These are phyloP conservation scores for Amaranthus hypochondriacus DNA, from an alignment of 148 eudicot species.

Conservation along the genomic window DNA sequence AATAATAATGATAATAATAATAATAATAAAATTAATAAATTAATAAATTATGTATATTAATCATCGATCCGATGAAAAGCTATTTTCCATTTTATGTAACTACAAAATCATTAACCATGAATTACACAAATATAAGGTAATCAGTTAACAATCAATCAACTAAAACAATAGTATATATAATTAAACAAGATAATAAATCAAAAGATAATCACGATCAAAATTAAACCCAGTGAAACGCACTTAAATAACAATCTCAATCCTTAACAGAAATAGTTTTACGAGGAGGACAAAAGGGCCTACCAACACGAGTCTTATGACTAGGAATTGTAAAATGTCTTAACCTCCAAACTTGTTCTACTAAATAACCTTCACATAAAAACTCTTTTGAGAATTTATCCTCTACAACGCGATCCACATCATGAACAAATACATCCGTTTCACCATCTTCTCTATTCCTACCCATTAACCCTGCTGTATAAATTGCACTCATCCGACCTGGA, in stretches of 20 bases:
- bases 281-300: conserved; percentile 56
- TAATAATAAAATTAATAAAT: no score
- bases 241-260: neutral
- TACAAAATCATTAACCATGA: no score
- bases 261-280: neutral
- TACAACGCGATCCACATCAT: conserved; percentile 60
- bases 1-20: no score
- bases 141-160: no score
- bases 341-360: conserved; percentile 52
- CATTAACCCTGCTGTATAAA: conserved; percentile 69
- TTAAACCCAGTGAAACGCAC: no score
- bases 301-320: conserved; percentile 46
- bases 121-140: no score
- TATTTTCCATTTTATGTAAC: no score
- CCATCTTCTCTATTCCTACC: conserved; percentile 57
- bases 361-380: conserved; percentile 64
- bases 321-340: conserved; percentile 72
- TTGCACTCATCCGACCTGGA: conserved; percentile 75
- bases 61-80: no score
- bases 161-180: no score
- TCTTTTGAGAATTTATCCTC: conserved; percentile 59
- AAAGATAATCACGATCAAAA: no score
- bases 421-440: conserved; percentile 76
- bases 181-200: no score
- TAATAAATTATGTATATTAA: no score